Conservation (phyloP, 768 basidiomycete genomes). For the Leccinum fibrillosum region DNA sequence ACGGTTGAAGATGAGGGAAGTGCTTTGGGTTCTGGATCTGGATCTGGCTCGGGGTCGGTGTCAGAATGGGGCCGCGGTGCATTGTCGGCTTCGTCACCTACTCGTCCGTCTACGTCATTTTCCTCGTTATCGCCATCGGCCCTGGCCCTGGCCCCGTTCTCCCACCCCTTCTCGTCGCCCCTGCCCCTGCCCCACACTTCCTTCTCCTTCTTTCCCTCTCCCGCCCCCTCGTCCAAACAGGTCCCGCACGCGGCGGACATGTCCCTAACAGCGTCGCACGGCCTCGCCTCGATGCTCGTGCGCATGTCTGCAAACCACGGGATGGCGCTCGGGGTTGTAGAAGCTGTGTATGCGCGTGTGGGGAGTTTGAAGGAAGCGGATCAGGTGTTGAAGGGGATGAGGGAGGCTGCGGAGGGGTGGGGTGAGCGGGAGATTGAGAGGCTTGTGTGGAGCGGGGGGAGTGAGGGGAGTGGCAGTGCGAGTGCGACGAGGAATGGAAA, state of each 20-base stretch:
- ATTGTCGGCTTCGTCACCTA: neutral
- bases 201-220: neutral
- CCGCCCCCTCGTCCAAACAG: neutral
- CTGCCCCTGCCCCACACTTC: neutral
- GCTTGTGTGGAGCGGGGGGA: neutral
- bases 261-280: conserved; percentile 19
- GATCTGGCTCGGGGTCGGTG: neutral
- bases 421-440: conserved; percentile 17
- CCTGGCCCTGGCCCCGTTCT: neutral
- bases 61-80: neutral
- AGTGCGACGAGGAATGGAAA: neutral
- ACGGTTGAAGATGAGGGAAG: neutral
- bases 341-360: conserved; percentile 34
- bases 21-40: neutral
- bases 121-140: neutral
- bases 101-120: neutral
- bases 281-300: conserved; percentile 32
- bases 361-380: conserved; percentile 39
- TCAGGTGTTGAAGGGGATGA: conserved; percentile 36
- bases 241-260: conserved; percentile 14
- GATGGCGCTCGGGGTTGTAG: conserved; percentile 40
- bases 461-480: too few species aligned
- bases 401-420: conserved; percentile 33
- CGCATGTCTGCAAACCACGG: conserved; percentile 46
- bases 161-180: neutral